These are phyloP conservation scores for Trichosanthes cucumerina DNA, from an alignment of 306 rosid species.

Conservation along the genomic window DNA sequence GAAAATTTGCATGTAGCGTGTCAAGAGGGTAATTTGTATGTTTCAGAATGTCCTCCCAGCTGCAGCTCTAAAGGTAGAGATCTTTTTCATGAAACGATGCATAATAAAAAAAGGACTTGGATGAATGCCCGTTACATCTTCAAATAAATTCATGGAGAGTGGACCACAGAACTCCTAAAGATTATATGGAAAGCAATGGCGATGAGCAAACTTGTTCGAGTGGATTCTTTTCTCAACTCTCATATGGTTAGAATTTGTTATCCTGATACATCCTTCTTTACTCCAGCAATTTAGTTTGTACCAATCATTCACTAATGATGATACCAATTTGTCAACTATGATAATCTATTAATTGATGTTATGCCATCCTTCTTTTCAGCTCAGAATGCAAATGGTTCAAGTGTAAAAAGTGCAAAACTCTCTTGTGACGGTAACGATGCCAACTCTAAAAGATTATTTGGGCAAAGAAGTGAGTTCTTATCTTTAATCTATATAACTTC, in stretches of 20 bases:
- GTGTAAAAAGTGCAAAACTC: slow-evolving; percentile 37
- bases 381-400: slow-evolving; percentile 16
- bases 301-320: not conserved
- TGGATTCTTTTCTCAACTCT: slow-evolving; percentile 9
- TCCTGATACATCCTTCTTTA: not conserved
- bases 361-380: slow-evolving; percentile 17
- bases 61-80: slow-evolving; percentile 20
- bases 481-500: slow-evolving; percentile 12
- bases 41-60: slow-evolving; percentile 30
- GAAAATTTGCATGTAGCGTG: slow-evolving; percentile 18
- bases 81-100: slow-evolving; percentile 24
- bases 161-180: slow-evolving; percentile 23
- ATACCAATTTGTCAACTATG: not conserved
- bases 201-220: not conserved
- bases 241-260: not conserved
- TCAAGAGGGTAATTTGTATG: slow-evolving; percentile 18
- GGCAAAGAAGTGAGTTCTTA: slow-evolving; percentile 50
- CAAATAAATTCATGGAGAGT: slow-evolving; percentile 18
- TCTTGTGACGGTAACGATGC: slow-evolving; percentile 37
- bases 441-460: slow-evolving; percentile 34
- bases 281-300: not conserved
- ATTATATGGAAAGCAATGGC: slow-evolving; percentile 31
- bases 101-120: slow-evolving; percentile 14
- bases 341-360: not conserved
- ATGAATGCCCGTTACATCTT: slow-evolving; percentile 18